Conservation (phyloP, 1,284 basidiomycete genomes). For the Boletus sp. region DNA sequence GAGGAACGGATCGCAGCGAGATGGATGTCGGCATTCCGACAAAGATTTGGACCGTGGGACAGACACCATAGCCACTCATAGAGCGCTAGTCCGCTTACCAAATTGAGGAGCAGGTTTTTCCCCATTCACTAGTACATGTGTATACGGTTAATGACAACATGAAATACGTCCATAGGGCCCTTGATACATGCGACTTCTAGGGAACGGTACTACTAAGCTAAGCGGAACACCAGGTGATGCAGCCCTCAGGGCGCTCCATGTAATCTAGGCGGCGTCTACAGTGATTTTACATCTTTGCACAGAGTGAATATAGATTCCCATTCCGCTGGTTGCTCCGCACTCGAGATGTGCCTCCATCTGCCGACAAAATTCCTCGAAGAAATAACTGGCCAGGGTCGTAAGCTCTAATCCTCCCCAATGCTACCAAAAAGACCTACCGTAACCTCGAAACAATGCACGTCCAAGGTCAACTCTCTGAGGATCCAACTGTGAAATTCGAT, state of each 20-base stretch:
- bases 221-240: neutral
- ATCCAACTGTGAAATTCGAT: slow-evolving; percentile 22
- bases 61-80: neutral
- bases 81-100: slow-evolving; percentile 3
- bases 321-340: slow-evolving; percentile 35
- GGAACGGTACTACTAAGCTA: neutral
- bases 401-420: neutral
- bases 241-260: neutral
- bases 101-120: neutral
- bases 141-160: slow-evolving; percentile 2
- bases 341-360: slow-evolving; percentile 39
- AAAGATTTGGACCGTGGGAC: neutral
- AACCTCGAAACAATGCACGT: slow-evolving; percentile 46
- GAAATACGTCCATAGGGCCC: neutral
- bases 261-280: slow-evolving; percentile 9
- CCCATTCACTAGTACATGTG: neutral
- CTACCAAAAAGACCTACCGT: slow-evolving; percentile 34
- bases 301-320: slow-evolving; percentile 55
- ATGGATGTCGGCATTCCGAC: slow-evolving; percentile 16
- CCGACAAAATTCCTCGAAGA: slow-evolving; percentile 53
- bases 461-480: slow-evolving; percentile 33
- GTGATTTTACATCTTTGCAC: slow-evolving; percentile 34
- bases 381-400: slow-evolving; percentile 35
- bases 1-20: slow-evolving; percentile 46
- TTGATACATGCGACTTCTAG: slow-evolving; percentile 6